Conservation (phyloP, 108 stramenopile genomes). For the Fistulifera pelliculosa region DNA sequence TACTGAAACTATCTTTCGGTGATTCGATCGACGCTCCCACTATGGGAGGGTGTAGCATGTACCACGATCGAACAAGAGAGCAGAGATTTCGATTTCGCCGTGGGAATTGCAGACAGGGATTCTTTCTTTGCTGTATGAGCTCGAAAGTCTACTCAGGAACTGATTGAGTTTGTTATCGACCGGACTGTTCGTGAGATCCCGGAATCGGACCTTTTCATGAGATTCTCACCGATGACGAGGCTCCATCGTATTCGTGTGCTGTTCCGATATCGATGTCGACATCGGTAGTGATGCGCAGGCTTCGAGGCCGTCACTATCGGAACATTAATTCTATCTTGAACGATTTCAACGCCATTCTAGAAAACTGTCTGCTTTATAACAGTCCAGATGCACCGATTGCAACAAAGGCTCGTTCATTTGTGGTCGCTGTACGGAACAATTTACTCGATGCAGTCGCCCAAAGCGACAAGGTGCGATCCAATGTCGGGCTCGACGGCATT, state of each 20-base stretch:
- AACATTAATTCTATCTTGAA: conserved; percentile 27
- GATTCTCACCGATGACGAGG: conserved; percentile 24
- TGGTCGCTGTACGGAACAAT: conserved; percentile 7
- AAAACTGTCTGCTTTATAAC: conserved; percentile 57
- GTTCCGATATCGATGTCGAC: conserved; percentile 44
- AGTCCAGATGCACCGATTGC: conserved; percentile 34
- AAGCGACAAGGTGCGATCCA: background rate
- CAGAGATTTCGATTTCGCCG: background rate
- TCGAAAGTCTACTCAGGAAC: conserved; percentile 12
- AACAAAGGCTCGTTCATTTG: conserved; percentile 6
- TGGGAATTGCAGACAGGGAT: conserved; percentile 11
- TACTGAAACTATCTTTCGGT: conserved; percentile 1
- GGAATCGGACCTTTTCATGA: conserved; percentile 13
- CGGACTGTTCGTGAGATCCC: conserved; percentile 6
- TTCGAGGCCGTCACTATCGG: conserved; percentile 33
- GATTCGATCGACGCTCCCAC: conserved; percentile 10
- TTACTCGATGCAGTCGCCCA: conserved; percentile 10
- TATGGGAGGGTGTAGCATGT: conserved; percentile 9
- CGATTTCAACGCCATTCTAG: conserved; percentile 28
- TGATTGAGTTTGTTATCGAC: conserved; percentile 11
- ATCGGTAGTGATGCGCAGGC: conserved; percentile 25
- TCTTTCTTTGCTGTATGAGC: conserved; percentile 1
- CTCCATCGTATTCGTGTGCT: conserved; percentile 42
- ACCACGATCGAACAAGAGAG: conserved; percentile 1
- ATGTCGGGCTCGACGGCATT: background rate